A percentile compares a stretch with the other conserved stretches of the same genome.
phyloP scores from a whole-genome alignment of 345 rosid species.

The Eucalyptus cloeziana region DNA sequence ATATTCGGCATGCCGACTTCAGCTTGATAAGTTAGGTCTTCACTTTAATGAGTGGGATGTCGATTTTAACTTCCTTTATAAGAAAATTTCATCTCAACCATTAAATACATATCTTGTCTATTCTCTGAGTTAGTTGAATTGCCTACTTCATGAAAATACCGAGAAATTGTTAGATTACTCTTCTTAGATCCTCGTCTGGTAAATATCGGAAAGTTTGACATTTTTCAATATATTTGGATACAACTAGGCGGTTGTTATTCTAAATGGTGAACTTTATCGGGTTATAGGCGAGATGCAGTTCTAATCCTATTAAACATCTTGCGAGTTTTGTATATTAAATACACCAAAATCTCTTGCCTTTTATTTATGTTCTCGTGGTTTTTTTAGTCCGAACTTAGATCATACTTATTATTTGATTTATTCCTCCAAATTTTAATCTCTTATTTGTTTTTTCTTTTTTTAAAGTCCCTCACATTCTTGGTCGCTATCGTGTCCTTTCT shows the following conservation, averaged over 20 bases:
- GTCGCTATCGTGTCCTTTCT: background rate
- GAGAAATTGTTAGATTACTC: background rate
- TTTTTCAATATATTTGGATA: rapidly evolving
- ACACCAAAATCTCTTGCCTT: background rate
- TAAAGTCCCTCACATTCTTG: background rate
- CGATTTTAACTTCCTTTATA: rapidly evolving
- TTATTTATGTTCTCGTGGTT: background rate
- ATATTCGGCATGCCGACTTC: background rate
- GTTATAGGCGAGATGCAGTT: rapidly evolving
- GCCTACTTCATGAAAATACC: rapidly evolving
- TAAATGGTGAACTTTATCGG: background rate
- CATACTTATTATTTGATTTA: background rate
- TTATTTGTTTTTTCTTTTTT: background rate
- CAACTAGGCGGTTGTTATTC: rapidly evolving
- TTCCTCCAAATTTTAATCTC: background rate
- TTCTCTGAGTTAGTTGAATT: background rate
- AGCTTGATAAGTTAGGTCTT: background rate
- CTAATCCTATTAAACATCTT: background rate
- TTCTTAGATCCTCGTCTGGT: rapidly evolving
- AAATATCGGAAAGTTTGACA: rapidly evolving
- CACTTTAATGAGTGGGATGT: background rate
- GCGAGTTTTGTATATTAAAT: background rate
- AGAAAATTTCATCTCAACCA: background rate
- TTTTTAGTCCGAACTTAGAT: background rate
- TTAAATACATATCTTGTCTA: background rate